Conservation (phyloP, 768 basidiomycete genomes). For the Filobasidium floriforme region DNA sequence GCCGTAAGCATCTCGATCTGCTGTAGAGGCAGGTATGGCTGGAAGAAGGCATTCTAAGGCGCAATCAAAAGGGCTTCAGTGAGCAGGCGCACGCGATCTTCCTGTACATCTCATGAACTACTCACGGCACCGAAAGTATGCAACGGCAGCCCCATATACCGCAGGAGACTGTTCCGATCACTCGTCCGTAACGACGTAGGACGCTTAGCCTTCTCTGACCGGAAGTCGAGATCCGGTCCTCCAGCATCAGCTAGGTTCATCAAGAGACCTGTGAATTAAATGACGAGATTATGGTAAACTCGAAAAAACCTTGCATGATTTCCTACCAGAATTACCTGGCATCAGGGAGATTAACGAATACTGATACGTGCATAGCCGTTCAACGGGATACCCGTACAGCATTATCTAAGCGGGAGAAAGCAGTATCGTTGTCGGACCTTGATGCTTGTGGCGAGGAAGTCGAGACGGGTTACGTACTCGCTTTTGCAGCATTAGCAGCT, state of each 20-base stretch:
- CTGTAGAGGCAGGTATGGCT: conserved; percentile 92
- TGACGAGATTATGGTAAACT: conserved; percentile 28
- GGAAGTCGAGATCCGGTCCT: conserved; percentile 64
- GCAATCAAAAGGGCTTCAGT: too few relatives aligned
- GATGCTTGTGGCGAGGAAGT: neutral
- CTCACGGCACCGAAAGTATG: conserved; percentile 83
- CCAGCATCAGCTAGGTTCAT: conserved; percentile 87
- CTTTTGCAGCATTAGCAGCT: conserved; percentile 87
- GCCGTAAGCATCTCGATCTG: conserved; percentile 82
- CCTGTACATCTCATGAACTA: neutral
- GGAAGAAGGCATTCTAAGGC: conserved; percentile 80
- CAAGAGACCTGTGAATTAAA: conserved; percentile 73
- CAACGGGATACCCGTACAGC: conserved; percentile 94
- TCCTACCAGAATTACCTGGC: too few relatives aligned
- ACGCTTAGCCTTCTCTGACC: conserved; percentile 58
- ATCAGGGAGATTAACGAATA: conserved; percentile 92
- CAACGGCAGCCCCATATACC: conserved; percentile 86
- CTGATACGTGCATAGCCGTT: conserved; percentile 91
- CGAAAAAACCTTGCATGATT: too few relatives aligned
- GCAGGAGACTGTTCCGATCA: conserved; percentile 80
- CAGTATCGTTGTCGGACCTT: neutral
- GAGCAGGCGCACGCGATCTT: too few relatives aligned
- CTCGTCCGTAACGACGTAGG: conserved; percentile 79
- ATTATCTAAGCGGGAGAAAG: conserved; percentile 59
- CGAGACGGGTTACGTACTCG: conserved; percentile 53